These are phyloP conservation scores for Hypoxylon sp. DNA, from an alignment of 2,329 filamentous ascomycete genomes.

Conservation along the genomic window DNA sequence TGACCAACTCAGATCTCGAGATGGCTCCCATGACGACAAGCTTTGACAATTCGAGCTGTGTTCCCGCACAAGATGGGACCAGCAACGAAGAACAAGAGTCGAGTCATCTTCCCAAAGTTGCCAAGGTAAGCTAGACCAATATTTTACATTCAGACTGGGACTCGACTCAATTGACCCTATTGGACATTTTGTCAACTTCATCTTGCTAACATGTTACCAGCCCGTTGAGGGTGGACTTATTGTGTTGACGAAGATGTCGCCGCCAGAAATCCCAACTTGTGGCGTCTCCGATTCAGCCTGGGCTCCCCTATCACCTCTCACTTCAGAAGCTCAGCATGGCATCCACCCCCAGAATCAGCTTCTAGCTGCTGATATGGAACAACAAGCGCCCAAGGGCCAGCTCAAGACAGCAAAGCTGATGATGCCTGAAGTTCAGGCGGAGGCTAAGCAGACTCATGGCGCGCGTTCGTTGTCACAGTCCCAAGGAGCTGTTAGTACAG, in stretches of 20 bases:
- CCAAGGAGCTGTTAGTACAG: no score
- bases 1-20: not conserved
- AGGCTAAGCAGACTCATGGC: no score
- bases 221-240: not conserved
- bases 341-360: not conserved
- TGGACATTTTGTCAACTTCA: not conserved
- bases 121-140: not conserved
- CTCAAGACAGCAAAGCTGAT: no score
- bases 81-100: not conserved
- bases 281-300: no score
- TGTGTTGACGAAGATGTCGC: not conserved
- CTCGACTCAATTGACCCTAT: not conserved
- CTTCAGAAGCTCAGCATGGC: no score
- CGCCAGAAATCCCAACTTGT: no score
- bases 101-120: not conserved
- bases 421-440: no score
- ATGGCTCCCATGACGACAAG: not conserved
- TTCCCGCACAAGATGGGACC: not conserved
- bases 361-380: not conserved
- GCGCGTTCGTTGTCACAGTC: no score
- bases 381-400: not conserved
- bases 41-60: not conserved
- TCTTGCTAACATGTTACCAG: not conserved
- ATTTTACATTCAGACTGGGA: not conserved
- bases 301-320: no score